A percentile compares a stretch with the other conserved stretches of the same genome.
Evolutionary conservation across 768 basidiomycete genomes (phyloP).

Genomic region (Pisolithus albus): DNA sequence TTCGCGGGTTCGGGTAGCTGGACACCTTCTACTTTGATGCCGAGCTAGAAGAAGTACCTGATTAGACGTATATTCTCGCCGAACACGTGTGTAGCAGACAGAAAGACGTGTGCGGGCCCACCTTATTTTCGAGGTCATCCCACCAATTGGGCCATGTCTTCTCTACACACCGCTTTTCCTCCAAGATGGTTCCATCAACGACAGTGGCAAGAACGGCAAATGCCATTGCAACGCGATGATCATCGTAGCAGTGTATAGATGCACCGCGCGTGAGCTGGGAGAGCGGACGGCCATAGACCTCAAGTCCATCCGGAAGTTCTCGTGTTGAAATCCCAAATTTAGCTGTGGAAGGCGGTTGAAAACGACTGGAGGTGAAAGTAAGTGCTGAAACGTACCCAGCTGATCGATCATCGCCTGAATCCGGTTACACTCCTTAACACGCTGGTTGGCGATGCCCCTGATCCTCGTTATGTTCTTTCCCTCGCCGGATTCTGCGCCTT

Average conservation of each 20-base stretch:
- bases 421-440: slow-evolving; percentile 97
- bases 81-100: background rate
- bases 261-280: slow-evolving; percentile 56
- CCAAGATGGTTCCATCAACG: slow-evolving; percentile 68
- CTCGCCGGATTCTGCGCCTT: slow-evolving; percentile 20
- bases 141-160: slow-evolving; percentile 99
- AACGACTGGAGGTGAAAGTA: too few species aligned
- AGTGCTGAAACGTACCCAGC: slow-evolving; percentile 50
- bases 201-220: slow-evolving; percentile 84
- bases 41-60: slow-evolving; percentile 54
- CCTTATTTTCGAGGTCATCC: slow-evolving; percentile 97
- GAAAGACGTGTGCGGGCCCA: slow-evolving; percentile 21
- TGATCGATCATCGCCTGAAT: slow-evolving; percentile 97
- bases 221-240: slow-evolving; percentile 98
- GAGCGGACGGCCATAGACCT: slow-evolving; percentile 75
- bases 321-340: slow-evolving; percentile 93
- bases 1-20: slow-evolving; percentile 45
- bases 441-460: slow-evolving; percentile 92
- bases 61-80: background rate
- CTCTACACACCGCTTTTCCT: slow-evolving; percentile 96
- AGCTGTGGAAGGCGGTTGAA: slow-evolving; percentile 36
- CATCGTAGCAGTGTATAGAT: slow-evolving; percentile 93
- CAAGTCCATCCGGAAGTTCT: slow-evolving; percentile 89
- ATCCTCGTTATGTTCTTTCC: slow-evolving; percentile 61
- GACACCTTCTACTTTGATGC: slow-evolving; percentile 79